Evolutionary conservation across 768 basidiomycete genomes (phyloP).

Genomic region (Kwoniella newhampshirensis): DNA sequence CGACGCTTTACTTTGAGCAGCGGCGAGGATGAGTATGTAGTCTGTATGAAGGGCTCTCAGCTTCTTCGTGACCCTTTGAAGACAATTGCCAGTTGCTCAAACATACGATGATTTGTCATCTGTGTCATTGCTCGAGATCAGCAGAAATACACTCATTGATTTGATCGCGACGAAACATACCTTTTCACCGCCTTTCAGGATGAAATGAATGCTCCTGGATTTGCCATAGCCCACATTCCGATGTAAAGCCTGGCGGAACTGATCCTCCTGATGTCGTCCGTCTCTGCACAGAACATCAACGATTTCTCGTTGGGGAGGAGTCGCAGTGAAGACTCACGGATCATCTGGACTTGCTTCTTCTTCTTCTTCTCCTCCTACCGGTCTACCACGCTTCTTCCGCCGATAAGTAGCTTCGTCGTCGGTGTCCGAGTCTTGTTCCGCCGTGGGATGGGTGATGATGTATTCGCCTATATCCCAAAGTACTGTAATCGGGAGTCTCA

Average conservation of each 20-base stretch:
- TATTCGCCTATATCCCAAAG: slow-evolving; percentile 48
- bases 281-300: slow-evolving; percentile 4
- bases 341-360: slow-evolving; percentile 18
- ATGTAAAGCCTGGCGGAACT: slow-evolving; percentile 26
- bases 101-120: slow-evolving; percentile 40
- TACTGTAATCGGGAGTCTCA: slow-evolving; percentile 16
- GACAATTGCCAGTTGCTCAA: background rate
- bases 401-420: slow-evolving; percentile 21
- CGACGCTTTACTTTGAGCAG: slow-evolving; percentile 10
- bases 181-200: slow-evolving; percentile 37
- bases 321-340: slow-evolving; percentile 10
- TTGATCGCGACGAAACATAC: slow-evolving; percentile 5
- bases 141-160: no score
- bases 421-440: slow-evolving; percentile 19
- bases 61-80: background rate
- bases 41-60: slow-evolving; percentile 7
- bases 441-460: slow-evolving; percentile 25
- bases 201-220: slow-evolving; percentile 39
- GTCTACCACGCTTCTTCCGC: slow-evolving; percentile 14
- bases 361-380: background rate
- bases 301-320: no score
- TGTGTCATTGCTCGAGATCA: no score
- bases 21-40: slow-evolving; percentile 32
- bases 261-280: slow-evolving; percentile 36
- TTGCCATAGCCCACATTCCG: slow-evolving; percentile 13